Evolutionary conservation across 192 early-diverging fungal species (phyloP), one percentile per base, ranked within the genome.

Genomic region (Podila epigama): DNA sequence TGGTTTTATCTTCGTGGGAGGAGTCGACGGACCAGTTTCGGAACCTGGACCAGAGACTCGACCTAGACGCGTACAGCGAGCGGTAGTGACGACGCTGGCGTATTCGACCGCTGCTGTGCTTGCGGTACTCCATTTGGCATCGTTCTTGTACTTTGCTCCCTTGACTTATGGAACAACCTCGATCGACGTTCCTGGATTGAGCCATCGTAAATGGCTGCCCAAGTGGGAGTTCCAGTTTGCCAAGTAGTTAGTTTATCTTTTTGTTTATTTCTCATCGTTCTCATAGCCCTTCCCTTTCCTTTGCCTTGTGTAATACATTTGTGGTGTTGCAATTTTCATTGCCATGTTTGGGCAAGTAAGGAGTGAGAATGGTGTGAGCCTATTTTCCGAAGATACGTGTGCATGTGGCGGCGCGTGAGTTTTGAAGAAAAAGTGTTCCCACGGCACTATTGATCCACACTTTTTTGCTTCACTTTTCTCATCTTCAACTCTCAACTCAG

Each of bases 161-260:
- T 39, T 99, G 11, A 85, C 92, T 10, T 99, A 98, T 70, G 97
- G 97, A 20, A 86, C 86, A 6, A 86, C 91, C 9, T 81, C 90
- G 2, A 34, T 89, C 53, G 75, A 75, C 60, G 73, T 91, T 3
- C 83, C 88, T 18, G 81, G 83, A 36, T 69, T 99, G 3, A 58
- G 83, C 52, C 66, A 67, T 10, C 84, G 89, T 50, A 93, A 92
- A 75, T 89, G 91, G 87, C 70, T 96, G 25, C 37, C 77, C 29
- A 82, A 75, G n/a, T 99, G 96, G 91, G 95, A 99, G 65, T 84
- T 97, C 18, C 97, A 99, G 73, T 90, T 82, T 66, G 72, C 77
- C 57, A 83, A 83, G 67, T 75, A 75, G 41, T n/a, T n/a, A n/a
- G n/a, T n/a, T n/a, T n/a, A n/a, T n/a, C n/a, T n/a, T n/a, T n/a